Conservation (phyloP, 2,329 filamentous ascomycete genomes). For the Orbilia quercus region DNA sequence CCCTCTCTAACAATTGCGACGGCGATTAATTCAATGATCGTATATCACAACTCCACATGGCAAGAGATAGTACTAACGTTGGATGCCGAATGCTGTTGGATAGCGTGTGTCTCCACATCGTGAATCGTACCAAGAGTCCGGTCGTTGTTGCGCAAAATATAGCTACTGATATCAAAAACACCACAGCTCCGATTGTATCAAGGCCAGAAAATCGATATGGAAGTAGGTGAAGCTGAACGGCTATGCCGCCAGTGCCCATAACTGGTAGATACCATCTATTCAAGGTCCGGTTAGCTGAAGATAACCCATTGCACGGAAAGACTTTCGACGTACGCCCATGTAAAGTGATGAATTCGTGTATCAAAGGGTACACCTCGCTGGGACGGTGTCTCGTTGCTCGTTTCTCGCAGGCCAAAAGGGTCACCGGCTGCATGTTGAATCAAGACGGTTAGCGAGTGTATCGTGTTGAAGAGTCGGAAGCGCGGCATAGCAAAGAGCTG, state of each 20-base stretch:
- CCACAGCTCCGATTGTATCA: conserved; percentile 41
- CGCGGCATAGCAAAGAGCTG: conserved; percentile 1
- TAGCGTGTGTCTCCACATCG: conserved; percentile 38
- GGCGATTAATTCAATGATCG: neutral
- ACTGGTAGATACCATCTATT: conserved; percentile 50
- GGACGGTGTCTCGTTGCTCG: conserved; percentile 44
- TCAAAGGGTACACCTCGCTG: conserved; percentile 42
- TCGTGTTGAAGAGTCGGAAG: conserved; percentile 7
- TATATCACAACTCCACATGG: neutral
- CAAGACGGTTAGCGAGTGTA: conserved; percentile 17
- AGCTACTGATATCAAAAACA: conserved; percentile 48
- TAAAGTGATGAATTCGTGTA: conserved; percentile 50
- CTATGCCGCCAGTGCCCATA: conserved; percentile 48
- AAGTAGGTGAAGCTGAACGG: conserved; percentile 42
- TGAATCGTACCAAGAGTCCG: conserved; percentile 29
- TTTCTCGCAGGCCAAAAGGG: conserved; percentile 46
- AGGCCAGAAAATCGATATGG: conserved; percentile 48
- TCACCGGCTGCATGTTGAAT: conserved; percentile 22
- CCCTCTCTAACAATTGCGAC: conserved; percentile 18
- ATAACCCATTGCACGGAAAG: neutral
- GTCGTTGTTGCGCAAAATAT: conserved; percentile 41
- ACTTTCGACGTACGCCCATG: conserved; percentile 36
- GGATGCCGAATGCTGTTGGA: conserved; percentile 51
- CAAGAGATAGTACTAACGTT: conserved; percentile 22
- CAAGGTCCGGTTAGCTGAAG: neutral